phyloP scores from a whole-genome alignment of 179 eudicot genomes.

The Patellifolia procumbens region DNA sequence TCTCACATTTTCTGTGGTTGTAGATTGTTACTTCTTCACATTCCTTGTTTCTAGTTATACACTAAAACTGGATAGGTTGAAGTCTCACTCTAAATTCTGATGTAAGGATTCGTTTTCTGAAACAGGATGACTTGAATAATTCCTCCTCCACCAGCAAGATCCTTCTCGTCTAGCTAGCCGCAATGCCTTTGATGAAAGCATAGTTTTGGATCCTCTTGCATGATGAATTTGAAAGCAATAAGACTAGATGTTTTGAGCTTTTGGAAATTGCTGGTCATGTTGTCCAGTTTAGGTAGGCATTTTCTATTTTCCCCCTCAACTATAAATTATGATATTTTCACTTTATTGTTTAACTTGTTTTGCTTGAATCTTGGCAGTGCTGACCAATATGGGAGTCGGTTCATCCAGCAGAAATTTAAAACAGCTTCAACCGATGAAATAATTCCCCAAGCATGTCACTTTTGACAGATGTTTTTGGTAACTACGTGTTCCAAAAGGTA shows the following conservation, averaged over 20 bases:
- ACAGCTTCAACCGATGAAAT: slow-evolving; percentile 90
- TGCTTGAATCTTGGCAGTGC: slow-evolving; percentile 52
- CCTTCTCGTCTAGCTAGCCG: slow-evolving; percentile 89
- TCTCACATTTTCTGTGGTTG: background rate
- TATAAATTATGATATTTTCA: background rate
- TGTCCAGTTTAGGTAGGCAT: slow-evolving; percentile 72
- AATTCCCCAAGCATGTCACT: slow-evolving; percentile 78
- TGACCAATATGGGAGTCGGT: slow-evolving; percentile 92
- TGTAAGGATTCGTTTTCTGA: background rate
- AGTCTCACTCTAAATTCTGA: slow-evolving; percentile 8
- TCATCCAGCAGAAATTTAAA: slow-evolving; percentile 93
- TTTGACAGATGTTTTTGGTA: slow-evolving; percentile 98
- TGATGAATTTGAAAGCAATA: slow-evolving; percentile 89
- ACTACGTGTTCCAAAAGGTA: slow-evolving; percentile 94
- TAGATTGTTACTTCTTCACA: background rate
- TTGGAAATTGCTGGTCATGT: slow-evolving; percentile 80
- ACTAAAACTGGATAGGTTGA: background rate
- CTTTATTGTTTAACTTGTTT: slow-evolving; percentile 3
- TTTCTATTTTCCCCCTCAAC: background rate
- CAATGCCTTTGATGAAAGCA: slow-evolving; percentile 66
- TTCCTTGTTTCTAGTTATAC: background rate
- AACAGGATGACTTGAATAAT: slow-evolving; percentile 75
- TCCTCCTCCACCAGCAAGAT: slow-evolving; percentile 50
- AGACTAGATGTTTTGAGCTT: slow-evolving; percentile 78
- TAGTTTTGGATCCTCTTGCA: slow-evolving; percentile 72